Conservation (phyloP, 2,329 filamentous ascomycete species). For the Colletotrichum viniferum region DNA sequence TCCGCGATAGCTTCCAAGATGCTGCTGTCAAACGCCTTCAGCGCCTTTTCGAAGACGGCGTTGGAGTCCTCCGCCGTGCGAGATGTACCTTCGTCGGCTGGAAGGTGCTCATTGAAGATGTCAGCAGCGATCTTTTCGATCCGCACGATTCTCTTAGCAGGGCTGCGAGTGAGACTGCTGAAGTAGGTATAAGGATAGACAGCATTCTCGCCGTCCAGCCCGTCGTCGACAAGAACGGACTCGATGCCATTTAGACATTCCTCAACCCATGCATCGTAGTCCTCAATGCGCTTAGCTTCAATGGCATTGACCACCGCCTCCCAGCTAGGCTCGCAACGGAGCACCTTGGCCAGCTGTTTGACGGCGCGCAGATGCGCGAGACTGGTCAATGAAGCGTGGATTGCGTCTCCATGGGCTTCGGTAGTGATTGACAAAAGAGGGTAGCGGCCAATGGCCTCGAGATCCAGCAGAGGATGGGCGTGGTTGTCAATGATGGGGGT, state of each 20-base stretch:
- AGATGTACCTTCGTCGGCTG: conserved; percentile 29
- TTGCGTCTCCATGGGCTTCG: conserved; percentile 73
- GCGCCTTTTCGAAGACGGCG: conserved; percentile 36
- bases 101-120: conserved; percentile 55
- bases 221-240: conserved; percentile 79
- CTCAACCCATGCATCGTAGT: conserved; percentile 61
- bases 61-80: conserved; percentile 26
- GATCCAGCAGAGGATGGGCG: conserved; percentile 70
- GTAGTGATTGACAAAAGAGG: conserved; percentile 67
- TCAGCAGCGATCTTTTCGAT: conserved; percentile 75
- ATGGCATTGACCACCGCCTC: conserved; percentile 51
- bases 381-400: conserved; percentile 64
- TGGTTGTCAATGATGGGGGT: conserved; percentile 77
- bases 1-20: conserved; percentile 66
- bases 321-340: conserved; percentile 70
- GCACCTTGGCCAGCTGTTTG: conserved; percentile 68
- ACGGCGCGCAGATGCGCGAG: conserved; percentile 74
- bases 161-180: conserved; percentile 65
- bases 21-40: conserved; percentile 39
- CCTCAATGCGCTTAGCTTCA: conserved; percentile 41
- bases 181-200: conserved; percentile 69
- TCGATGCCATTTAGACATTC: conserved; percentile 75
- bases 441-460: conserved; percentile 49
- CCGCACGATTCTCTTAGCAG: conserved; percentile 75
- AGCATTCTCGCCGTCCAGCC: conserved; percentile 56